Percentiles rank a stretch among this genome's conserved stretches.
phyloP scores from a whole-genome alignment of 805 yeast genomes.

The Candida maesae region DNA sequence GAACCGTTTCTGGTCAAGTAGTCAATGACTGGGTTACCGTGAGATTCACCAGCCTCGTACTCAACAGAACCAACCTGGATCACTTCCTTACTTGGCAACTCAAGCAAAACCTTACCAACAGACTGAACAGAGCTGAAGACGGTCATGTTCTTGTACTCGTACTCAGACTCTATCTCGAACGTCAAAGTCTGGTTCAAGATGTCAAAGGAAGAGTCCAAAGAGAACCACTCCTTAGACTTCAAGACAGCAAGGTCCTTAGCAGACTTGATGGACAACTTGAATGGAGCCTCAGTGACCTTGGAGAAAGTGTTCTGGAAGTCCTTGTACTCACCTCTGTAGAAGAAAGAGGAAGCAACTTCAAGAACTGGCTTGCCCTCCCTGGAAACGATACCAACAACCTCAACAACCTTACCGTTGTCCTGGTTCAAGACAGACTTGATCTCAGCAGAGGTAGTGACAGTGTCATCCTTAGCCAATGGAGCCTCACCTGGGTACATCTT shows the following conservation, averaged over 20 bases:
- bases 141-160: slow-evolving; percentile 71
- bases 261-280: slow-evolving; percentile 65
- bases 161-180: slow-evolving; percentile 83
- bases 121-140: slow-evolving; percentile 80
- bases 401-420: slow-evolving; percentile 92
- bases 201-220: slow-evolving; percentile 66
- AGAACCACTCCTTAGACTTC: slow-evolving; percentile 97
- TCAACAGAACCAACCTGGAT: slow-evolving; percentile 78
- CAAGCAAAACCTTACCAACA: slow-evolving; percentile 78
- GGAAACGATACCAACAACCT: slow-evolving; percentile 84
- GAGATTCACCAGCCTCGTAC: slow-evolving; percentile 88
- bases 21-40: slow-evolving; percentile 96
- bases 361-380: slow-evolving; percentile 77
- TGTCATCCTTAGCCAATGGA: slow-evolving; percentile 85
- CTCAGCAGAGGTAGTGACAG: slow-evolving; percentile 76
- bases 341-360: slow-evolving; percentile 93
- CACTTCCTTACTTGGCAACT: slow-evolving; percentile 88
- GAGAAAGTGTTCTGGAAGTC: slow-evolving; percentile 93
- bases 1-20: slow-evolving; percentile 89
- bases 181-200: slow-evolving; percentile 76
- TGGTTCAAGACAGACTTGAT: slow-evolving; percentile 87
- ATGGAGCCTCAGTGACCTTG: slow-evolving; percentile 82
- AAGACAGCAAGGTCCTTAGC: slow-evolving; percentile 91
- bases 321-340: slow-evolving; percentile 87
- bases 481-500: slow-evolving; percentile 88